These are phyloP conservation scores for Albophoma yamanashiensis DNA, from an alignment of 2,329 filamentous ascomycete genomes.

Conservation along the genomic window DNA sequence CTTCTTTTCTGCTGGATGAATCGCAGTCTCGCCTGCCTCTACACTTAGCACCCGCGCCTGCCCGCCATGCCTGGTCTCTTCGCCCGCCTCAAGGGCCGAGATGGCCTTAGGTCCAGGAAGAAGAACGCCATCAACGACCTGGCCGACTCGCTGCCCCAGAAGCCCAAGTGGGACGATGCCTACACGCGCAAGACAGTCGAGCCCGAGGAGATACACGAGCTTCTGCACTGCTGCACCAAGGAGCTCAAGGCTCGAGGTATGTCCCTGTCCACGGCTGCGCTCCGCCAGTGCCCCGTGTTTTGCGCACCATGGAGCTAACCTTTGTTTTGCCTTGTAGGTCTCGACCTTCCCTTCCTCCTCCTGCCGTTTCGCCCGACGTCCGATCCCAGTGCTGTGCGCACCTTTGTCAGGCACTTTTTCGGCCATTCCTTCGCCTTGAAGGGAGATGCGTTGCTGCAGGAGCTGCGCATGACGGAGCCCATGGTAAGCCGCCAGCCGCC, in stretches of 20 bases:
- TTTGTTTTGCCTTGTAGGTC: slow-evolving; percentile 39
- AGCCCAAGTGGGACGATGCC: slow-evolving; percentile 78
- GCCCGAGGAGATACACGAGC: slow-evolving; percentile 82
- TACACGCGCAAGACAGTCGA: slow-evolving; percentile 75
- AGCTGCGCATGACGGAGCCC: slow-evolving; percentile 85
- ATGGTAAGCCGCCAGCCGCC: slow-evolving; percentile 51
- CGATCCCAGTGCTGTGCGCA: slow-evolving; percentile 83
- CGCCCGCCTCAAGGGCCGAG: slow-evolving; percentile 64
- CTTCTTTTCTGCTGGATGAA: not conserved
- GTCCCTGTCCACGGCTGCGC: slow-evolving; percentile 14
- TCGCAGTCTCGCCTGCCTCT: not conserved
- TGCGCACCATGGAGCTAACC: slow-evolving; percentile 1
- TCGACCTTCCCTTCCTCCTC: slow-evolving; percentile 85
- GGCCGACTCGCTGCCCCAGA: slow-evolving; percentile 44
- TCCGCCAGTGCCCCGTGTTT: not conserved
- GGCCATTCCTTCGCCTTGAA: slow-evolving; percentile 52
- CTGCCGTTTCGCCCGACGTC: slow-evolving; percentile 90
- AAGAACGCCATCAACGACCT: slow-evolving; percentile 48
- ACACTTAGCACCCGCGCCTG: not conserved
- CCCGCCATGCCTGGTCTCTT: slow-evolving; percentile 46
- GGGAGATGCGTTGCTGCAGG: slow-evolving; percentile 66
- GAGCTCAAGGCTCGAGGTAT: slow-evolving; percentile 93
- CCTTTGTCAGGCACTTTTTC: slow-evolving; percentile 90
- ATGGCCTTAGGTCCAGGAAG: slow-evolving; percentile 53
- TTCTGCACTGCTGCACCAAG: slow-evolving; percentile 73